Conservation (phyloP, 139 green algal genomes). For the Chlorella sp. region DNA sequence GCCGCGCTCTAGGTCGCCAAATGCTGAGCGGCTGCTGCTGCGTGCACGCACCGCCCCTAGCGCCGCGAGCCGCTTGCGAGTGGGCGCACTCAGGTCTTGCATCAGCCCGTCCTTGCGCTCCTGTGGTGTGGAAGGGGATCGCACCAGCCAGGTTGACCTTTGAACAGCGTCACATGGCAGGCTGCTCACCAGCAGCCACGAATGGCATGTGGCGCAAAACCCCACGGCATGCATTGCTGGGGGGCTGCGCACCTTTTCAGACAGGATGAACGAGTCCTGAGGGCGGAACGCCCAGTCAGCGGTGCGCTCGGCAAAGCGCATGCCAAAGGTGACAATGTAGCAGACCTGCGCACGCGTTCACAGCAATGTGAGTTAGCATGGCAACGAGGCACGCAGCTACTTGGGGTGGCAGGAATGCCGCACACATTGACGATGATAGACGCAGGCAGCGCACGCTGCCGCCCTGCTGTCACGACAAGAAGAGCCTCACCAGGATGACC, state of each 20-base stretch:
- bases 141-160: too few relatives aligned
- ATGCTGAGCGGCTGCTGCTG: neutral
- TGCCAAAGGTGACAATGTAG: slow-evolving; percentile 55
- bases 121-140: neutral
- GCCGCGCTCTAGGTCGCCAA: neutral
- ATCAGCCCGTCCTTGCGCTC: slow-evolving; percentile 43
- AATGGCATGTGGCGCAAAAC: too few relatives aligned
- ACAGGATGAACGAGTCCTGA: slow-evolving; percentile 60
- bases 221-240: neutral
- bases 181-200: too few relatives aligned
- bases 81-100: slow-evolving; percentile 6
- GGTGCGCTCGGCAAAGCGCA: slow-evolving; percentile 55
- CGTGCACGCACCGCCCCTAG: slow-evolving; percentile 24
- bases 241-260: slow-evolving; percentile 47
- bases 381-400: too few relatives aligned
- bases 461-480: too few relatives aligned
- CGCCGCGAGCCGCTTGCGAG: slow-evolving; percentile 28
- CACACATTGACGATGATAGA: too few relatives aligned
- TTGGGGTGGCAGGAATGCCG: too few relatives aligned
- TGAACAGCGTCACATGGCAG: too few relatives aligned
- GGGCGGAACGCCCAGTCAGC: slow-evolving; percentile 59
- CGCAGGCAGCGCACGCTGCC: too few relatives aligned
- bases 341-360: slow-evolving; percentile 28
- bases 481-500: slow-evolving; percentile 34
- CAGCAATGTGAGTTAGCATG: too few relatives aligned